Evolutionary conservation across 345 rosid species (phyloP).

Genomic region (Mangifera indica): DNA sequence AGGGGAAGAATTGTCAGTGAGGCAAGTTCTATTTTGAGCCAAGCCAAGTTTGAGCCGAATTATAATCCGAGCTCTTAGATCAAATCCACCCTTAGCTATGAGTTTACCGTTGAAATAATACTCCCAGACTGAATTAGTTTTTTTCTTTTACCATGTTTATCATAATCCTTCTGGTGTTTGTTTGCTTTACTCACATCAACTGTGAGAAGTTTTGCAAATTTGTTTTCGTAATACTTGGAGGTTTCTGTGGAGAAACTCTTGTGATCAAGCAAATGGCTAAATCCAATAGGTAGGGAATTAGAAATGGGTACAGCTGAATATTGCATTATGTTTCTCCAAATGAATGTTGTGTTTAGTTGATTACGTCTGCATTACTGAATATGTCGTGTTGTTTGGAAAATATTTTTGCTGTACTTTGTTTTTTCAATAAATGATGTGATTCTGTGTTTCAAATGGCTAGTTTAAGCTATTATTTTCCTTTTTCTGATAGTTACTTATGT

Average conservation of each 20-base stretch:
- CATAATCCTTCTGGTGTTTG: not conserved
- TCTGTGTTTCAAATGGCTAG: not conserved
- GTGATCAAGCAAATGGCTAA: not conserved
- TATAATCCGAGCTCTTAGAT: too few species aligned
- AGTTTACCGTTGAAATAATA: too few species aligned
- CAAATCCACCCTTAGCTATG: too few species aligned
- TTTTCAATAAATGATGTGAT: not conserved
- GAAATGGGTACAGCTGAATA: not conserved
- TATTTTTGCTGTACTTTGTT: too few species aligned
- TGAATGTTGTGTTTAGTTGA: not conserved
- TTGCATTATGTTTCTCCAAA: not conserved
- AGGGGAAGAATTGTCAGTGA: too few species aligned
- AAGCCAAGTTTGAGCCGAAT: too few species aligned
- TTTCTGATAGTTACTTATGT: not conserved
- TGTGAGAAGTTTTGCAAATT: not conserved
- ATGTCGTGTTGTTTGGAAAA: not conserved
- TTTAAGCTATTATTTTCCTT: not conserved
- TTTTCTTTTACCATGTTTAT: not conserved
- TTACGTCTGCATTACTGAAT: not conserved
- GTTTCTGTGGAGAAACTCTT: not conserved
- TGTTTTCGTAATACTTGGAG: not conserved
- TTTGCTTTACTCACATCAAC: not conserved
- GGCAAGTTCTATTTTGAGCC: too few species aligned
- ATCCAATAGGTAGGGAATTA: not conserved
- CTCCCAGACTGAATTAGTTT: not conserved